Base-by-base conservation (phyloP, 495 filamentous ascomycete genomes). In the Trichoderma orchidacearum region DNA sequence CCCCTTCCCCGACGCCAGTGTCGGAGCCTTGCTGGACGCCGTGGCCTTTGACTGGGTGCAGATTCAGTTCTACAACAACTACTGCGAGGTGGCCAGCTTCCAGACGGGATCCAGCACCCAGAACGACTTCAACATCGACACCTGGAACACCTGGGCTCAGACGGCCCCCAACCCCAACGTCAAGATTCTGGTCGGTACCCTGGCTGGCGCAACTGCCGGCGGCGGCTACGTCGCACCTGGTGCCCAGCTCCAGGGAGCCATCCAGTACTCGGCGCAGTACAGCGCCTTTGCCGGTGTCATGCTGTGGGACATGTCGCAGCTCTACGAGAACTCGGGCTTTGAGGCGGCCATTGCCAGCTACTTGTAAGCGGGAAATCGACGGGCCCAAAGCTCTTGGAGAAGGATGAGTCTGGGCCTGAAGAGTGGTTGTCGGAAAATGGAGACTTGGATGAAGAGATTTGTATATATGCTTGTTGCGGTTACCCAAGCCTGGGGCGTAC, bases 71-170 rank as follows among this genome's bases (percentile, higher is more conserved):
- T 89, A 74, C 61, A 75, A 75, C 63, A 85, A 85, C 72, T 81
- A 70, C 61, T 87, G 85, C 67, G 84, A 84, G 12, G 64, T 82
- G 3, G 67, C 73, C 53, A 72, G 72, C n/a, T 89, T 74, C 67
- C 21, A 17, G 3, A 25, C 51, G 8, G 51, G 51, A 25, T 9
- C 28, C 28, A 12, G 9, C 15, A 21, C 1, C 15, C 79, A 80
- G 66, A 76, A 68, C 57, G 79, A 80, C 60, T 88, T 83, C 71
- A 87, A 89, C 69, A 83, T 87, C 65, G 72, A 70, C 15, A 75
- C 74, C 55, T 89, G 86, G 86, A 84, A 89, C 58, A 71, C 72
- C 60, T 90, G 85, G 83, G 84, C 86, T 5, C 76, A 81, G 61
- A 70, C 69, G 5, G 82, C 79, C 51, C 62, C 72, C 60, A 89